Evolutionary conservation across 2,329 filamentous ascomycete species (phyloP).

Genomic region (Juglanconis oblonga): DNA sequence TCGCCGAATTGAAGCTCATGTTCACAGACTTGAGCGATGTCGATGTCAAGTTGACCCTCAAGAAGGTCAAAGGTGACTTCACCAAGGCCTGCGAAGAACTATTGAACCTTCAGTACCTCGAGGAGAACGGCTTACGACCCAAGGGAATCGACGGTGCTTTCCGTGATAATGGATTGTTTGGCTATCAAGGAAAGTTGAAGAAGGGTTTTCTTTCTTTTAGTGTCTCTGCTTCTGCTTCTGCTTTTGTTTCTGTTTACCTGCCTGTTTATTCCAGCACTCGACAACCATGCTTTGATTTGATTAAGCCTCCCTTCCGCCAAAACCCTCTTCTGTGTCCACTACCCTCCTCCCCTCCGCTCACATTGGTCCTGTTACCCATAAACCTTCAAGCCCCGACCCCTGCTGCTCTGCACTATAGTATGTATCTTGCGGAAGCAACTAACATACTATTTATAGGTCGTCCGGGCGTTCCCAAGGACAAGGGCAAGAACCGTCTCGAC

Average conservation of each 20-base stretch:
- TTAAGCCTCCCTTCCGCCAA: too few relatives aligned
- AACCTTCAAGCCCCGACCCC: too few relatives aligned
- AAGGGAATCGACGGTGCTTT: conserved; percentile 85
- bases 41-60: conserved; percentile 64
- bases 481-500: conserved; percentile 12
- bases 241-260: too few relatives aligned
- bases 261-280: neutral
- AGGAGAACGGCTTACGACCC: conserved; percentile 58
- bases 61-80: conserved; percentile 65
- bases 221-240: conserved; percentile 19
- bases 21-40: conserved; percentile 67
- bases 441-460: conserved; percentile 6
- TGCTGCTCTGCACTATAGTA: too few relatives aligned
- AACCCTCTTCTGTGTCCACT: too few relatives aligned
- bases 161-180: conserved; percentile 46
- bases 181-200: conserved; percentile 26
- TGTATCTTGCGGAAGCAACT: neutral
- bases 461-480: conserved; percentile 4
- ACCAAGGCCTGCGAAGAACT: conserved; percentile 74
- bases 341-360: too few relatives aligned
- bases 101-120: conserved; percentile 74
- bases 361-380: too few relatives aligned
- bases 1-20: conserved; percentile 61
- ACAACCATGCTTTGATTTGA: too few relatives aligned
- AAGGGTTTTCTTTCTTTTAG: neutral